These are phyloP conservation scores for Toxoplasma gondii DNA, from an alignment of 169 alveolate species.

Conservation along the genomic window DNA sequence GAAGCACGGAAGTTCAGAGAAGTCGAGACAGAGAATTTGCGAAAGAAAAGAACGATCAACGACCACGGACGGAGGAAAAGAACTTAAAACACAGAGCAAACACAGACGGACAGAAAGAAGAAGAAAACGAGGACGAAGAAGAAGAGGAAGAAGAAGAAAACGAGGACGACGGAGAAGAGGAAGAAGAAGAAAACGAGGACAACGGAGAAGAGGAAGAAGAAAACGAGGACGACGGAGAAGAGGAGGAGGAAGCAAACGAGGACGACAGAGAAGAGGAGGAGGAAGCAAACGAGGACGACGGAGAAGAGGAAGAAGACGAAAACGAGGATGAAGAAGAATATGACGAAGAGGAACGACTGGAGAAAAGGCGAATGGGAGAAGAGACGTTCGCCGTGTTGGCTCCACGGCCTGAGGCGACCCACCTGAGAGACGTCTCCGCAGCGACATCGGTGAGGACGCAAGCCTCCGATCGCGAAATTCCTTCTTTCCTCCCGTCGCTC, in stretches of 20 bases:
- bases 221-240: neutral
- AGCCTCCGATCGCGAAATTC: neutral
- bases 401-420: neutral
- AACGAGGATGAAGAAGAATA: neutral
- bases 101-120: neutral
- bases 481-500: neutral
- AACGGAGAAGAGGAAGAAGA: neutral
- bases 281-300: neutral
- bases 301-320: neutral
- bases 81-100: too few species aligned
- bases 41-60: too few species aligned
- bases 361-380: neutral
- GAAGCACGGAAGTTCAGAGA: too few species aligned
- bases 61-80: too few species aligned
- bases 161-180: too few species aligned
- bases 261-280: neutral
- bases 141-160: neutral
- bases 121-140: neutral
- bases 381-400: neutral
- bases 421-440: neutral
- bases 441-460: neutral
- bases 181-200: neutral
- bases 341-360: neutral
- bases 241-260: neutral
- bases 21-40: too few species aligned